Conservation (phyloP, 306 rosid species). For the Citrullus colocynthis region DNA sequence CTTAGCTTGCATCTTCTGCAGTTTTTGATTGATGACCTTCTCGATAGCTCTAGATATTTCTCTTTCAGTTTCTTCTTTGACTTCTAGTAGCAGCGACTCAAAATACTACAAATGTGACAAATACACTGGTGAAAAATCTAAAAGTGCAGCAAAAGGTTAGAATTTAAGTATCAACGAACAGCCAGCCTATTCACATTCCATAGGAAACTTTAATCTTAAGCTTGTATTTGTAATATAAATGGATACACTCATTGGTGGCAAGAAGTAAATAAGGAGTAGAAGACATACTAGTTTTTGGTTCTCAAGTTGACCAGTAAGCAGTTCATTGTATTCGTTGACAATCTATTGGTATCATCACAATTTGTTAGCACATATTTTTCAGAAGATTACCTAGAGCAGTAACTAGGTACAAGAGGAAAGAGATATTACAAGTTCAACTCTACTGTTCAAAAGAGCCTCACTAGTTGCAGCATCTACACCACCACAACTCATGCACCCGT, state of each 20-base stretch:
- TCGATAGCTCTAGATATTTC: slow-evolving; percentile 57
- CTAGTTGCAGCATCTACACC: slow-evolving; percentile 54
- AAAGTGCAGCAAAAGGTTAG: background rate
- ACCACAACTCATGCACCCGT: slow-evolving; percentile 57
- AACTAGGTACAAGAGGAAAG: slow-evolving; percentile 8
- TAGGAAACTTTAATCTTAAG: background rate
- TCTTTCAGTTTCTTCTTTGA: slow-evolving; percentile 67
- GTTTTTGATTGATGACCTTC: slow-evolving; percentile 52
- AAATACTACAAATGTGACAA: slow-evolving; percentile 51
- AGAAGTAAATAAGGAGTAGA: background rate
- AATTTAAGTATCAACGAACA: background rate
- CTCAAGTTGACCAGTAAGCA: slow-evolving; percentile 86
- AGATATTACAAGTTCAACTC: slow-evolving; percentile 80
- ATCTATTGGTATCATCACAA: slow-evolving; percentile 38
- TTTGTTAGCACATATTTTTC: slow-evolving; percentile 8
- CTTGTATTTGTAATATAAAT: background rate
- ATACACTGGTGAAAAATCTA: background rate
- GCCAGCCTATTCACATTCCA: background rate
- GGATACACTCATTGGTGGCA: background rate
- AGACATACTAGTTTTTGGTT: slow-evolving; percentile 68
- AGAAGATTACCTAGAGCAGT: background rate
- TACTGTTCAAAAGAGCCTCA: slow-evolving; percentile 78
- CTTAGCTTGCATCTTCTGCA: slow-evolving; percentile 72
- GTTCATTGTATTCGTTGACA: slow-evolving; percentile 79
- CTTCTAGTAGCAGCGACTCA: slow-evolving; percentile 78